Evolutionary conservation across 345 rosid genomes (phyloP).

Genomic region (Populus pruinosa): DNA sequence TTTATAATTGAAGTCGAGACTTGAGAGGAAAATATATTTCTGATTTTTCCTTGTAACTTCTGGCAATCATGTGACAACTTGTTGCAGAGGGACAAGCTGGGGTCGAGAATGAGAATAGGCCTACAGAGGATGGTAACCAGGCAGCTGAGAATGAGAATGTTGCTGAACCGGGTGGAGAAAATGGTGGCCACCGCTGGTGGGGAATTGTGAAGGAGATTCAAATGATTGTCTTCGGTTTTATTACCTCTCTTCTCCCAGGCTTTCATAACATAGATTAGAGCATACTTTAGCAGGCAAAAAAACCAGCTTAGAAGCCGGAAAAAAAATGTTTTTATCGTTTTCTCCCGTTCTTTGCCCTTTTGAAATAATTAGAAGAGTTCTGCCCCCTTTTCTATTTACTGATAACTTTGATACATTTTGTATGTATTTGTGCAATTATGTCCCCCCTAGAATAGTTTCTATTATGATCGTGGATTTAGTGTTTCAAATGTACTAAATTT

Average conservation of each 20-base stretch:
- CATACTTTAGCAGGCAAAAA: neutral
- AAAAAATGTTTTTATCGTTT: neutral
- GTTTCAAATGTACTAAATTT: neutral
- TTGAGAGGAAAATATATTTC: neutral
- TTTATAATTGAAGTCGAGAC: neutral
- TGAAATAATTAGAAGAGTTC: neutral
- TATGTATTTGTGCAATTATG: neutral
- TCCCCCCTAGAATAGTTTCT: neutral
- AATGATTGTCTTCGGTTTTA: slow-evolving; percentile 93
- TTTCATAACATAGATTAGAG: slow-evolving; percentile 85
- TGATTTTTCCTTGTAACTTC: neutral
- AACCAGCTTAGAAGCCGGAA: neutral
- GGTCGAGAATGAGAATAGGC: slow-evolving; percentile 61
- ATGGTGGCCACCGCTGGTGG: slow-evolving; percentile 87
- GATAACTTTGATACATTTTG: neutral
- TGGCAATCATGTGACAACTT: slow-evolving; percentile 2
- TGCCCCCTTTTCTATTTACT: neutral
- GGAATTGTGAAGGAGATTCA: slow-evolving; percentile 93
- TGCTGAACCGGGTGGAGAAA: slow-evolving; percentile 36
- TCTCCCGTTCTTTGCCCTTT: neutral
- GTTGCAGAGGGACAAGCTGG: slow-evolving; percentile 56
- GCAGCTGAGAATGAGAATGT: slow-evolving; percentile 58
- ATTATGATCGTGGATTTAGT: neutral
- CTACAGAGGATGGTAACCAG: slow-evolving; percentile 42
- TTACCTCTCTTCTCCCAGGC: slow-evolving; percentile 95